Evolutionary conservation across 108 stramenopile species (phyloP).

Genomic region (Halocafeteria seosinensis): DNA sequence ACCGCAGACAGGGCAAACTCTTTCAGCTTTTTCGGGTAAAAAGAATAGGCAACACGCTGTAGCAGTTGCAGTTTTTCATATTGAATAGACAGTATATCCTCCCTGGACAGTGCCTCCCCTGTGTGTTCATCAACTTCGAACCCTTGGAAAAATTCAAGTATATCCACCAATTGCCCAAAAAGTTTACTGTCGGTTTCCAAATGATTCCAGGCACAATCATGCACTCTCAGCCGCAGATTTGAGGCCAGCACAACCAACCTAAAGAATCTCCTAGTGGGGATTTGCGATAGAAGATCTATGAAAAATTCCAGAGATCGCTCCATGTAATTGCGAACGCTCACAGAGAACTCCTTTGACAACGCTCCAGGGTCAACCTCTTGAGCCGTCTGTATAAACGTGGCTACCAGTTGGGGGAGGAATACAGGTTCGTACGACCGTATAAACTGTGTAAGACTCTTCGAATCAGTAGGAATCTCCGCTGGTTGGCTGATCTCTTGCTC

Average conservation of each 20-base stretch:
- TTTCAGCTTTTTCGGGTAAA: conserved; percentile 26
- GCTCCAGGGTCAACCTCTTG: too few species aligned
- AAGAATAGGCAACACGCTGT: conserved; percentile 53
- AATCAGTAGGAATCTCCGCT: too few species aligned
- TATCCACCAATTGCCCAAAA: conserved; percentile 9
- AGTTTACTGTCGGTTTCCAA: conserved; percentile 1
- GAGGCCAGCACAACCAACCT: conserved; percentile 35
- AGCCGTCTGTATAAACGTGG: too few species aligned
- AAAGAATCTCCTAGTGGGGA: conserved; percentile 34
- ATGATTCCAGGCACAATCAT: conserved; percentile 7
- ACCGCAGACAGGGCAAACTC: conserved; percentile 53
- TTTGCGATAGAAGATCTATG: conserved; percentile 26
- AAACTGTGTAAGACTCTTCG: too few species aligned
- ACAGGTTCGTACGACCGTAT: too few species aligned
- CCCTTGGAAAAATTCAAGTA: conserved; percentile 14
- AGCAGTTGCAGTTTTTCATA: conserved; percentile 38
- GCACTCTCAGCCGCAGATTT: conserved; percentile 28
- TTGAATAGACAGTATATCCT: conserved; percentile 7
- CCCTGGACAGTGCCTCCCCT: too few species aligned
- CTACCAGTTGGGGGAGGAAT: too few species aligned
- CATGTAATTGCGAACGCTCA: too few species aligned
- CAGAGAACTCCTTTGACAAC: too few species aligned
- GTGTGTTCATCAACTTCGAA: neutral
- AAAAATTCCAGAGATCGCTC: too few species aligned
- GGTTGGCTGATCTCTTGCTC: too few species aligned